Evolutionary conservation across 768 basidiomycete species (phyloP).

Genomic region (Suillus occidentalis): DNA sequence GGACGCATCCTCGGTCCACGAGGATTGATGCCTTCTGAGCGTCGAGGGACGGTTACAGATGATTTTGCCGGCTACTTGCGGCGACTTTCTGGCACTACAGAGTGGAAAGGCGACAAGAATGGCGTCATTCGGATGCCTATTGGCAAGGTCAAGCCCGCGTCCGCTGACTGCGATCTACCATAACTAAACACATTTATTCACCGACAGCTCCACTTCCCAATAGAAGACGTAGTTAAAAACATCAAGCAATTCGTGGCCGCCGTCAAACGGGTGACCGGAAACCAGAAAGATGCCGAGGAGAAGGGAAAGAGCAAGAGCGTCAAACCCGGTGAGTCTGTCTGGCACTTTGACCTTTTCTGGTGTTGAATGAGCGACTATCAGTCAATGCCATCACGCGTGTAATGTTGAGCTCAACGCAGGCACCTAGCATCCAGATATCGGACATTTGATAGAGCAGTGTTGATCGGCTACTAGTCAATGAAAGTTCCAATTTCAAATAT

Average conservation of each 20-base stretch:
- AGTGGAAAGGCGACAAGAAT: conserved; percentile 90
- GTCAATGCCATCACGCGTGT: conserved; percentile 80
- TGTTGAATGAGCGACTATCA: conserved; percentile 24
- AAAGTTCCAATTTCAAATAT: background rate
- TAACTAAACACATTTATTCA: conserved; percentile 7
- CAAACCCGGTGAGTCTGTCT: conserved; percentile 42
- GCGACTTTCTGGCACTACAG: conserved; percentile 75
- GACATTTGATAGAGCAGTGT: conserved; percentile 52
- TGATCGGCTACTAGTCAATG: conserved; percentile 3
- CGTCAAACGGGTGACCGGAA: conserved; percentile 75
- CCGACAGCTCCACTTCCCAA: conserved; percentile 66
- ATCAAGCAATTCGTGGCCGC: conserved; percentile 71
- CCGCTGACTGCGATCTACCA: background rate
- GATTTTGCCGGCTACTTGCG: conserved; percentile 82
- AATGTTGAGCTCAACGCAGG: conserved; percentile 80
- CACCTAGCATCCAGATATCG: conserved; percentile 86
- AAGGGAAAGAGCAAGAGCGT: conserved; percentile 36
- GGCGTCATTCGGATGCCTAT: conserved; percentile 85
- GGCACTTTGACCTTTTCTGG: background rate
- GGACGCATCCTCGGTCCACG: conserved; percentile 83
- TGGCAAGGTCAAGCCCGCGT: conserved; percentile 51
- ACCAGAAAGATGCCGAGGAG: conserved; percentile 52
- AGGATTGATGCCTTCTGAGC: conserved; percentile 93
- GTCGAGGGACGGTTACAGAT: conserved; percentile 92
- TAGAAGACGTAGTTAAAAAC: conserved; percentile 78